Evolutionary conservation across 2,329 filamentous ascomycete species (phyloP), one percentile per base, ranked within the genome.

Genomic region (Epichloe sp.): DNA sequence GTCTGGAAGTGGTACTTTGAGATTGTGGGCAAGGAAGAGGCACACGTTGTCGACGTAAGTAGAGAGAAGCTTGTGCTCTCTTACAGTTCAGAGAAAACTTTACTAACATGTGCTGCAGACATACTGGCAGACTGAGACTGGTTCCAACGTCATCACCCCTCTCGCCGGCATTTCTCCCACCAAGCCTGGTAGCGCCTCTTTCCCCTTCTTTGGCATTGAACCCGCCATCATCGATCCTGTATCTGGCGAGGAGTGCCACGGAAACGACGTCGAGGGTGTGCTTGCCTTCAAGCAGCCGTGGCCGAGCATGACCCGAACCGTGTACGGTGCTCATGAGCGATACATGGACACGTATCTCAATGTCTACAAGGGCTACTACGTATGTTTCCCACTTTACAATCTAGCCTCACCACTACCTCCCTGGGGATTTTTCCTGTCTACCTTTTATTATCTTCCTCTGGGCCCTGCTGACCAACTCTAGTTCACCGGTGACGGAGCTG

Each of bases 1-100:
- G 86, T 98, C 53, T 98, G 93, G 93, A 97, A 97, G 73, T 98
- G 93, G 93, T 98, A 97, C 73, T 91, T 89, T 67, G 89, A 97
- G 69, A 79, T 86, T 59, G 89, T 98, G 49, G 93, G 93, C 63
- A 94, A 89, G 77, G 85, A 91, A 69, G 84, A 95, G 68, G 85
- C 88, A 47, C 93, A 98, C 64, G 77, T 98, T 67, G 84, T 96
- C 51, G 93, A 98, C 68, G 89, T 95, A 75, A 79, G 88, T 48
- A 15, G 8, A 10, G 11, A 14, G 2, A 19, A 19, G 17, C 11
- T 12, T 35, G 4, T 8, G 35, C 15, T 15, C 19, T n/a, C 23
- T 43, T n/a, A 6, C 15, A 5, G 2, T 14, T n/a, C 36, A 14
- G 4, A 41, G 6, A 41, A 23, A n/a, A 17, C 4, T 6, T 49